Percentiles rank a stretch among this genome's conserved stretches.
Evolutionary conservation across 2,329 filamentous ascomycete genomes (phyloP).

Genomic region (Fonsecaea multimorphosa): DNA sequence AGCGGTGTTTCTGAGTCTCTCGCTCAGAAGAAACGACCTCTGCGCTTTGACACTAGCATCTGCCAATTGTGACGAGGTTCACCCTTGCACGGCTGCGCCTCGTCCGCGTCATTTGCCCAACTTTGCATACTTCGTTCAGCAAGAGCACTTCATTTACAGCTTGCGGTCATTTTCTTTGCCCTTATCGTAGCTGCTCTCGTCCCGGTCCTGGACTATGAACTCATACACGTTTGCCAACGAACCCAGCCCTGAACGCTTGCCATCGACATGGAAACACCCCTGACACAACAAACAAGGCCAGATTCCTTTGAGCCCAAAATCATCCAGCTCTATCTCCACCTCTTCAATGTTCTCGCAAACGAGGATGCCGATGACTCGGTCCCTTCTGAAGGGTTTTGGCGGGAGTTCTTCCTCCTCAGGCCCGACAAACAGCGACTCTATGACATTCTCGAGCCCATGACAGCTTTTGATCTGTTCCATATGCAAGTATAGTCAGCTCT

Average conservation of each 20-base stretch:
- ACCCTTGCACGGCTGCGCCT: neutral
- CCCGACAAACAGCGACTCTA: slow-evolving; percentile 75
- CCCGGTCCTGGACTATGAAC: slow-evolving; percentile 8
- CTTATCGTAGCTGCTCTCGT: neutral
- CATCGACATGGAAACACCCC: slow-evolving; percentile 65
- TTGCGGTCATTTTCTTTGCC: neutral
- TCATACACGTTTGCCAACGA: neutral
- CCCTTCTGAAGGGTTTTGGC: slow-evolving; percentile 91
- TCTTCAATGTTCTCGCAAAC: slow-evolving; percentile 66
- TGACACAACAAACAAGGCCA: slow-evolving; percentile 89
- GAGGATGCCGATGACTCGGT: slow-evolving; percentile 66
- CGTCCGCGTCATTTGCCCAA: neutral
- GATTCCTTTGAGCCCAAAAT: slow-evolving; percentile 95
- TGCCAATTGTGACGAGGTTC: neutral
- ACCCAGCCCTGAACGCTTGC: slow-evolving; percentile 2
- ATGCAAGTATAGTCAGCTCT: slow-evolving; percentile 62
- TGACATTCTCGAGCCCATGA: slow-evolving; percentile 71
- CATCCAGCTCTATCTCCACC: slow-evolving; percentile 81
- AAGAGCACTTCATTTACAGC: neutral
- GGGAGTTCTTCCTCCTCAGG: slow-evolving; percentile 88
- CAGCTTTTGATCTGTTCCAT: slow-evolving; percentile 75
- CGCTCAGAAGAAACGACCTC: neutral
- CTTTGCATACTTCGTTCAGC: neutral
- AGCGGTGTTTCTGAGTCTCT: neutral
- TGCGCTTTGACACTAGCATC: neutral